Percentiles rank a stretch among this genome's conserved stretches.
phyloP scores from a whole-genome alignment of 345 rosid genomes.

The Citrus reticulata region DNA sequence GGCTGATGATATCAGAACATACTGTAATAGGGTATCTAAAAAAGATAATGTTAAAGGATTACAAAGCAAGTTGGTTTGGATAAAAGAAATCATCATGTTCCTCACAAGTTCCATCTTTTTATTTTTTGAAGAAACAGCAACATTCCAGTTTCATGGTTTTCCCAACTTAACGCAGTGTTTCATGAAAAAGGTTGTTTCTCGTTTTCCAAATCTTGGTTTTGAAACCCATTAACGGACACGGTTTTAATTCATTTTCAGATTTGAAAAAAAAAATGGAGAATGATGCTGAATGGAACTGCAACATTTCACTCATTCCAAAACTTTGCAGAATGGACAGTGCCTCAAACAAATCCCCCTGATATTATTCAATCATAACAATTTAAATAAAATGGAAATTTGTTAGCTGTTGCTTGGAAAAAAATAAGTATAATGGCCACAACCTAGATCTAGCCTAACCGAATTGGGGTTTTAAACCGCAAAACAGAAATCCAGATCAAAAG shows the following conservation, averaged over 20 bases:
- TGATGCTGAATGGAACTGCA: not conserved
- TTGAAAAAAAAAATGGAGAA: not conserved
- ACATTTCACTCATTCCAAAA: not conserved
- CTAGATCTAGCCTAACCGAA: not conserved
- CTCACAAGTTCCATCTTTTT: not conserved
- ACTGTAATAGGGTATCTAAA: not conserved
- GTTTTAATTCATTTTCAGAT: not conserved
- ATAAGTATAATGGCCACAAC: not conserved
- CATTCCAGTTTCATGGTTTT: not conserved
- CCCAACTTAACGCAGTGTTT: not conserved
- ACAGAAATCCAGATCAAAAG: not conserved
- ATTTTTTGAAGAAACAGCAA: not conserved
- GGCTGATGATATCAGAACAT: not conserved
- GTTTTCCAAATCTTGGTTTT: not conserved
- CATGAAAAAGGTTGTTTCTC: not conserved
- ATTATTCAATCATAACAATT: not conserved
- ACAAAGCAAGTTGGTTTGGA: not conserved
- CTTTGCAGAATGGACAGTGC: not conserved
- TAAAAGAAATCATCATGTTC: not conserved
- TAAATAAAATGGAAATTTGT: not conserved
- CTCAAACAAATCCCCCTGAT: not conserved
- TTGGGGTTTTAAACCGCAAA: not conserved
- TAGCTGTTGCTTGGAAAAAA: not conserved
- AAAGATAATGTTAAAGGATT: not conserved
- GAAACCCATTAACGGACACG: not conserved